Percentiles rank a stretch among this genome's conserved stretches.
Conservation (phyloP, 1,284 basidiomycete genomes). For the Coniferiporia weirii region DNA sequence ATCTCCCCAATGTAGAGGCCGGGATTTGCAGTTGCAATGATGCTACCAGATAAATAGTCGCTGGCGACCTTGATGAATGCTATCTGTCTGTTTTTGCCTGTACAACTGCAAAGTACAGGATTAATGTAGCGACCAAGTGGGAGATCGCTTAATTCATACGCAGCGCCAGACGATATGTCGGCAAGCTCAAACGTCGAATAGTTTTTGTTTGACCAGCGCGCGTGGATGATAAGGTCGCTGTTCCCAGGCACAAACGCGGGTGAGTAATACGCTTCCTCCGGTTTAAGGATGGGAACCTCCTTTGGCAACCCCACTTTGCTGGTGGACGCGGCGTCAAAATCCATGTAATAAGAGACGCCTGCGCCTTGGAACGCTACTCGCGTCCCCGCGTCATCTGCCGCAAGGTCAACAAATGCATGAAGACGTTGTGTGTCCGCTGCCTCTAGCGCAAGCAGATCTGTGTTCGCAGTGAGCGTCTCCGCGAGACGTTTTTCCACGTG, state of each 20-base stretch:
- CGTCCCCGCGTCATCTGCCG: conserved; percentile 46
- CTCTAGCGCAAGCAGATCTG: conserved; percentile 48
- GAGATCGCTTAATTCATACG: conserved; percentile 47
- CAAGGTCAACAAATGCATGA: conserved; percentile 54
- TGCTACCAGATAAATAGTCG: conserved; percentile 52
- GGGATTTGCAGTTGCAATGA: conserved; percentile 55
- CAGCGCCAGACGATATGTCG: conserved; percentile 39
- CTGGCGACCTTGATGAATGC: conserved; percentile 62
- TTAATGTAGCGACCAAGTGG: conserved; percentile 61
- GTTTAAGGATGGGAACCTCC: conserved; percentile 44
- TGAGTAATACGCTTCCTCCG: conserved; percentile 55
- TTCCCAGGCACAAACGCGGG: conserved; percentile 55
- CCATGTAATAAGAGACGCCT: conserved; percentile 46
- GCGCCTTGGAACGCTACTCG: conserved; percentile 52
- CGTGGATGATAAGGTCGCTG: conserved; percentile 50
- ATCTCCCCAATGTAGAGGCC: conserved; percentile 63
- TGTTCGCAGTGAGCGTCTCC: conserved; percentile 45
- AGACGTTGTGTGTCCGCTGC: conserved; percentile 49
- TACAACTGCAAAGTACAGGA: conserved; percentile 46
- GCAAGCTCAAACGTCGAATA: conserved; percentile 65
- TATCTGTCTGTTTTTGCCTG: conserved; percentile 39
- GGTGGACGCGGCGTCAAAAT: conserved; percentile 29
- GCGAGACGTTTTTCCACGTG: conserved; percentile 59
- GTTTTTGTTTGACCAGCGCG: conserved; percentile 58
- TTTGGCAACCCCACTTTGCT: conserved; percentile 20